Evolutionary conservation across 139 green algal species (phyloP), one percentile per base, ranked within the genome.

Genomic region (Pleodorina starrii): DNA sequence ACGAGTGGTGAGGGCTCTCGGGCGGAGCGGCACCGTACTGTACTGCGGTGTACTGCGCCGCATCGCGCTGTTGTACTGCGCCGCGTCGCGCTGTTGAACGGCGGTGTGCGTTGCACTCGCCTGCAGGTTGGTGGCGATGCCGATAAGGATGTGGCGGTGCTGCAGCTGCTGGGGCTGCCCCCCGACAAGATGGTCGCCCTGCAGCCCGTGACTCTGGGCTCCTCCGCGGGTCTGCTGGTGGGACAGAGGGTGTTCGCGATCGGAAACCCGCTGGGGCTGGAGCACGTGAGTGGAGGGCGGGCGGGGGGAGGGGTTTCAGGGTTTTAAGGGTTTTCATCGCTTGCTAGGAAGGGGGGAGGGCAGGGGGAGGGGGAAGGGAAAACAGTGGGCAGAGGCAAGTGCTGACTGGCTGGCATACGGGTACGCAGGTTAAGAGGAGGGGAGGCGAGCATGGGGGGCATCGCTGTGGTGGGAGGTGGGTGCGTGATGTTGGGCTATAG

Each of bases 201-300:
- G 50, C 82, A 91, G 60, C 89, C 91, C 40, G 91, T 94, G 12
- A 90, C 81, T 7, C 60, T 94, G 38, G 91, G 91, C n/a, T 46
- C 43, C 57, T 91, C 84, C 29, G 60, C 60, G 1, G 91, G 92
- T n/a, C 88, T 97, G 38, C 79, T 95, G 76, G 96, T 98, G 42
- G 95, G 96, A 27, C 96, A 98, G 85, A 69, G 81, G 5, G 94
- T 97, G 81, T 93, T 88, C 87, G 90, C 90, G 36, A 84, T 90
- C 51, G 90, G 90, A 35, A 91, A 84, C 72, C 75, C 74, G 42
- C 57, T 90, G 68, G 86, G 75, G 11, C 72, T 84, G 66, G 69
- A 87, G 43, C 81, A 87, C 42, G 81, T 77, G 81, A 77, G 76
- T 14, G 76, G 50, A 5, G 12, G 48, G 48, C 63, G 38, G 40